These are phyloP conservation scores for Prunus mira DNA, from an alignment of 306 rosid genomes.

Conservation along the genomic window DNA sequence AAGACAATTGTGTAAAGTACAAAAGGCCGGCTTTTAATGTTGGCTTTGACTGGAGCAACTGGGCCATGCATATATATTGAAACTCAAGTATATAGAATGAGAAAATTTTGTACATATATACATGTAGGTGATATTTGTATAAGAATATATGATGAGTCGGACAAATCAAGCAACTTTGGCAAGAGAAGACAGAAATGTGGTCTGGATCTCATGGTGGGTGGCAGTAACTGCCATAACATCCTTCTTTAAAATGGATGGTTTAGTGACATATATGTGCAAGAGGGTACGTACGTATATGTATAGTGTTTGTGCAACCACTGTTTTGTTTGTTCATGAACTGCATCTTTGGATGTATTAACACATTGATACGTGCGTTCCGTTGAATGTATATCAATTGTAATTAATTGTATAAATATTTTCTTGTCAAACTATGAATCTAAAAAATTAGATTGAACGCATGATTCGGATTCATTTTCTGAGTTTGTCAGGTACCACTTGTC, in stretches of 20 bases:
- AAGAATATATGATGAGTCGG: not conserved
- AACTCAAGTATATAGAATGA: no score
- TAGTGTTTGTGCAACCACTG: not conserved
- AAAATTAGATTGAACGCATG: no score
- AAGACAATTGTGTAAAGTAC: constrained; percentile 20
- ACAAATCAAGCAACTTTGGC: constrained; percentile 21
- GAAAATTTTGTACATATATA: not conserved
- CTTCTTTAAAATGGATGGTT: not conserved
- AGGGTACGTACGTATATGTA: not conserved
- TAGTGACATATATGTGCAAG: not conserved
- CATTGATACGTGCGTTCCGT: not conserved
- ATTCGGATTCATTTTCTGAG: no score
- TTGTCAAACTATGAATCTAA: no score
- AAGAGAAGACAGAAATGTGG: constrained; percentile 7
- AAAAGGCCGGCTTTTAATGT: constrained; percentile 48
- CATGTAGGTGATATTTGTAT: not conserved
- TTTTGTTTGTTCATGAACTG: not conserved
- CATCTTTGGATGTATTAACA: not conserved
- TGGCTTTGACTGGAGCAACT: constrained; percentile 12
- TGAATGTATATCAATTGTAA: no score
- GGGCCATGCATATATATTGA: constrained; percentile 17
- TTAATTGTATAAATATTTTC: no score
- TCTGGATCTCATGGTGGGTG: constrained; percentile 23
- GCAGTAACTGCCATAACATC: not conserved
- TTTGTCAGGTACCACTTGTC: no score